Base-by-base conservation (phyloP, 805 yeast species). In the Blastobotrys muscicola region DNA sequence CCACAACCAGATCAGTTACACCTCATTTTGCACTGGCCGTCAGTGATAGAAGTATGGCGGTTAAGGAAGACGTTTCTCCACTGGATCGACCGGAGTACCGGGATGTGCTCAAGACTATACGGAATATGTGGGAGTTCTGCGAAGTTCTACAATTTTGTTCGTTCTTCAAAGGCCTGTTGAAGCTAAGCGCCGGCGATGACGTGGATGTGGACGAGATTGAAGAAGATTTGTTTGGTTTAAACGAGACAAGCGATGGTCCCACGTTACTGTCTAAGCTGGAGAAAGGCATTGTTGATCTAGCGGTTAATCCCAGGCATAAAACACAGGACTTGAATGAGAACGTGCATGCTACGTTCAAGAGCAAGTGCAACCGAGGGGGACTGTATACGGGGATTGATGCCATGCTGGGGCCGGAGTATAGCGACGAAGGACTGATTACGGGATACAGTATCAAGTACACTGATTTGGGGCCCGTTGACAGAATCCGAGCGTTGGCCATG, bases 111-210 rank as follows among this genome's bases (percentile, higher is more conserved):
- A 38, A 30, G 13, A 46, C 44, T 38, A 38, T 58, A 14, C 57
- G 64, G 11, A 53, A 56, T 34, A 47, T 50, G 55, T 59, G 62
- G 61, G 57, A 58, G 39, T 55, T 59, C 45, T 43, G 54, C 16
- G 53, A 49, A 29, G 15, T 59, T 35, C 44, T 53, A 42, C 61
- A 59, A 44, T 59, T 61, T 55, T 45, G 55, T 31, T 45, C 48
- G 16, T 48, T 58, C 42, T 59, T 59, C 45, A 36, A 38, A 8
- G 31, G 47, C 14, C 43, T 58, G 30, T 47, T 50, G 40, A 44
- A 54, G 26, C 53, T 56, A 9, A 50, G 49, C 2, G 50, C 51
- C n/a, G 58, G 49, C 15, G 47, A 52, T 11, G 57, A 52, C 12
- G 48, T 56, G 16, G 55, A 43, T n/a, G 42, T 54, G 10, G 53